Evolutionary conservation across 495 filamentous ascomycete species (phyloP).

Genomic region (Tuber brumale): DNA sequence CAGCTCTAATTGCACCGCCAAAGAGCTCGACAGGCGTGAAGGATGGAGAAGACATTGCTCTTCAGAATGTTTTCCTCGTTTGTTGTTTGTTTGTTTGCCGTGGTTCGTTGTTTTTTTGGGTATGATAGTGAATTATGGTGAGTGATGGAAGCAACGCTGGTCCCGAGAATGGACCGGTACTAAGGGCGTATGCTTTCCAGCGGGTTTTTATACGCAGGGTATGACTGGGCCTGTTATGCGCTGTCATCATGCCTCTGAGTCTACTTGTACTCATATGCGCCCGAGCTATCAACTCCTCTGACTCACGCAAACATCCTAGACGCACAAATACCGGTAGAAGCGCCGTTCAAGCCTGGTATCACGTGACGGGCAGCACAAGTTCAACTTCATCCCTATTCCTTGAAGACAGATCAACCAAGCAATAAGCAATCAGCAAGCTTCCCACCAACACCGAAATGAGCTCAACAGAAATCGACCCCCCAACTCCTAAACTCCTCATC

Average conservation of each 20-base stretch:
- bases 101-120: background rate
- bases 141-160: background rate
- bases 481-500: slow-evolving; percentile 50
- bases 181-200: background rate
- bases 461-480: slow-evolving; percentile 1
- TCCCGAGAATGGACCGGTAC: background rate
- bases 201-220: background rate
- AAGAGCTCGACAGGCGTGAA: slow-evolving; percentile 55
- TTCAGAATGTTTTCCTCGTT: background rate
- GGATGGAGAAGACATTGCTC: background rate
- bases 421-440: background rate
- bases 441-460: background rate
- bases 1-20: slow-evolving; percentile 52
- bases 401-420: background rate
- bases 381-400: background rate
- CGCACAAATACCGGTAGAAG: background rate
- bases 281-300: background rate
- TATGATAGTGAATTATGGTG: background rate
- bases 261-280: background rate
- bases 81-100: background rate
- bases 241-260: background rate
- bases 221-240: background rate
- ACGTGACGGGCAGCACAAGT: background rate
- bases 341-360: background rate
- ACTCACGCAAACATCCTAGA: background rate